These are phyloP conservation scores for Colletotrichum horii DNA, from an alignment of 2,329 filamentous ascomycete genomes.

Conservation along the genomic window DNA sequence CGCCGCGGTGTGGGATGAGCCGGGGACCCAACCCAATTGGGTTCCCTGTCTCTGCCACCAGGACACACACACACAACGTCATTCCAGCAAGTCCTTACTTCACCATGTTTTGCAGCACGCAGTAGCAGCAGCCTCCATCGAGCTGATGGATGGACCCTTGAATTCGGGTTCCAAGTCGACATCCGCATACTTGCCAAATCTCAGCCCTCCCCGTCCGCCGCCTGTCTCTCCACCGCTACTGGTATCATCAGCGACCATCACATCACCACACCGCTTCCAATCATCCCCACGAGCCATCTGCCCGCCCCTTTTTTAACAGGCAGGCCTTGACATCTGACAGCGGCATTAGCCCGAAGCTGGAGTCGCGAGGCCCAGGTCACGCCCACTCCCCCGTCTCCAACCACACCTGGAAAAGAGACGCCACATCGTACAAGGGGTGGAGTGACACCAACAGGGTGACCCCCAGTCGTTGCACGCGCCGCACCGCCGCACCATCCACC, in stretches of 20 bases:
- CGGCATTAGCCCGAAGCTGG: slow-evolving; percentile 1
- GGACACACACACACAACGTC: not conserved
- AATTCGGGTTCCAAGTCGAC: not conserved
- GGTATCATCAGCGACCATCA: not conserved
- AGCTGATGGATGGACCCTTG: slow-evolving; percentile 12
- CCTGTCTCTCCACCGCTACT: not conserved
- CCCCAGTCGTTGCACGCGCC: slow-evolving; percentile 6
- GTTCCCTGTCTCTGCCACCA: not conserved
- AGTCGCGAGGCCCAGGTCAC: slow-evolving; percentile 12
- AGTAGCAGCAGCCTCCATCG: not conserved
- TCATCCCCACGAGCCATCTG: not conserved
- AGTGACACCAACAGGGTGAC: not conserved
- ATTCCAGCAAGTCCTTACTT: not conserved
- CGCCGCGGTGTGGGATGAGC: not conserved
- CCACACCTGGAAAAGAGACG: not conserved
- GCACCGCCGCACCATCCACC: not conserved
- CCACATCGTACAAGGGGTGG: slow-evolving; percentile 1
- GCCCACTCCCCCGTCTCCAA: not conserved
- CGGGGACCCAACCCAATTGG: slow-evolving; percentile 9
- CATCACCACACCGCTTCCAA: slow-evolving; percentile 6
- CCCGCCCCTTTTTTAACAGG: not conserved
- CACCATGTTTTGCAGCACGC: not conserved
- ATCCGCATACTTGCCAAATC: not conserved
- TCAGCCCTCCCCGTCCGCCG: not conserved
- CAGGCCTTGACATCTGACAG: slow-evolving; percentile 18